Percentiles rank a stretch among this genome's conserved stretches.
Conservation (phyloP, 139 green algal species). For the Marvania coccoides region DNA sequence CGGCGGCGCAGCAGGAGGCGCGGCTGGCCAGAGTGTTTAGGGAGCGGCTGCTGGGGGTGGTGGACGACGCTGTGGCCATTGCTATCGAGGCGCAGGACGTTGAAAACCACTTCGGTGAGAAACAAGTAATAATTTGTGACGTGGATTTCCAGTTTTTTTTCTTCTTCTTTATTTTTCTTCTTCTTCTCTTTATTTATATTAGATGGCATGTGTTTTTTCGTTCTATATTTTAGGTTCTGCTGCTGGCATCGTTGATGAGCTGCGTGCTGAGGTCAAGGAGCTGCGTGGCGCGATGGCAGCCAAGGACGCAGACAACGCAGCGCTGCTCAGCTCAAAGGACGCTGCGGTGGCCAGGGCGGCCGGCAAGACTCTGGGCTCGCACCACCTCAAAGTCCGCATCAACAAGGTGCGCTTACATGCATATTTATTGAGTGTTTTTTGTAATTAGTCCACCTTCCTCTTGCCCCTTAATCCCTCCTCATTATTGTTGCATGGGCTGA, state of each 20-base stretch:
- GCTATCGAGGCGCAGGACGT: conserved; percentile 22
- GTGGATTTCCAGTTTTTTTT: too few relatives aligned
- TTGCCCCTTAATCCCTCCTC: too few relatives aligned
- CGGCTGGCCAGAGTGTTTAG: conserved; percentile 5
- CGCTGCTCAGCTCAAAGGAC: neutral
- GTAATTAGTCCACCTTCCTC: too few relatives aligned
- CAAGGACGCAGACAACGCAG: neutral
- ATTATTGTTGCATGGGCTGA: too few relatives aligned
- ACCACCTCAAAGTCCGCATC: neutral
- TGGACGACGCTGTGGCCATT: conserved; percentile 10
- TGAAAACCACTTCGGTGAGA: neutral
- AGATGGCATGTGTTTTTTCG: too few relatives aligned
- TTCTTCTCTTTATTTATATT: too few relatives aligned
- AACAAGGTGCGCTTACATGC: too few relatives aligned
- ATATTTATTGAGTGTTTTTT: too few relatives aligned
- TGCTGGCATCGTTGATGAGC: neutral
- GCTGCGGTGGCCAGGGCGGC: neutral
- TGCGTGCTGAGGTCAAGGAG: neutral
- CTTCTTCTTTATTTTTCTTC: too few relatives aligned
- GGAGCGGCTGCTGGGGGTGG: neutral
- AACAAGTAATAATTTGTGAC: too few relatives aligned
- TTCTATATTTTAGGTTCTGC: too few relatives aligned
- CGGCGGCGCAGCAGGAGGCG: conserved; percentile 4
- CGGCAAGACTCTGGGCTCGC: neutral
- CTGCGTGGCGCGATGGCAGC: neutral